A percentile compares a stretch with the other conserved stretches of the same genome.
These are phyloP conservation scores for Suillus subalutaceus DNA, from an alignment of 768 basidiomycete genomes.

Conservation along the genomic window DNA sequence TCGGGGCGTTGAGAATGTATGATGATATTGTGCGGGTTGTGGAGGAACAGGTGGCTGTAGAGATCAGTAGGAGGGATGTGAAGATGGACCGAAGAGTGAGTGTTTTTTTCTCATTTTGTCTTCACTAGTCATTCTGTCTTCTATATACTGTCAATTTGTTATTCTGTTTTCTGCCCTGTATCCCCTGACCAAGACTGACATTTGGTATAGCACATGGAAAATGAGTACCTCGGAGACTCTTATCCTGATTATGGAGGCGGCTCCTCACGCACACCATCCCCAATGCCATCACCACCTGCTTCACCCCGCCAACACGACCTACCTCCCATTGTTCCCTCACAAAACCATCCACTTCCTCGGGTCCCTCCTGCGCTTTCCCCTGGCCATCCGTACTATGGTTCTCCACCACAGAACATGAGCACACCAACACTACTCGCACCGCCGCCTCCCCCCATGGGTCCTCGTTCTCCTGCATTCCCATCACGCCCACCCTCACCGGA, in stretches of 20 bases:
- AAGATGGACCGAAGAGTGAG: slow-evolving; percentile 69
- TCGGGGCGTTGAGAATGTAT: slow-evolving; percentile 70
- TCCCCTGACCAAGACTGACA: background rate
- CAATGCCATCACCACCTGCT: slow-evolving; percentile 24
- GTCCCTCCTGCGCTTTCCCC: slow-evolving; percentile 31
- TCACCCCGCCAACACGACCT: slow-evolving; percentile 36
- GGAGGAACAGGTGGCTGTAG: slow-evolving; percentile 55
- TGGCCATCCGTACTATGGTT: slow-evolving; percentile 17
- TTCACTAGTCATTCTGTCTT: slow-evolving; percentile 28
- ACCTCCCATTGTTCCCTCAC: slow-evolving; percentile 33
- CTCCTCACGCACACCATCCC: slow-evolving; percentile 37
- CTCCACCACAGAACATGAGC: slow-evolving; percentile 29
- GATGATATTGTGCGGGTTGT: slow-evolving; percentile 78
- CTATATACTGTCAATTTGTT: slow-evolving; percentile 22
- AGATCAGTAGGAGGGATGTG: slow-evolving; percentile 69
- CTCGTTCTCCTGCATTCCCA: slow-evolving; percentile 59
- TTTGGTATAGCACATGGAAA: slow-evolving; percentile 24
- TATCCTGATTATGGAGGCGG: slow-evolving; percentile 20
- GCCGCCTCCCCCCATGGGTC: slow-evolving; percentile 72
- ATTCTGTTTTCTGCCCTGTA: background rate
- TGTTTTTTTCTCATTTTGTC: slow-evolving; percentile 12
- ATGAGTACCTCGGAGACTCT: slow-evolving; percentile 27
- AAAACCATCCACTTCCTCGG: slow-evolving; percentile 42
- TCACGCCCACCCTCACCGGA: slow-evolving; percentile 78
- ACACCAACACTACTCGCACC: slow-evolving; percentile 52